These are phyloP conservation scores for Malassezia equina DNA, from an alignment of 1,284 basidiomycete genomes.

Conservation along the genomic window DNA sequence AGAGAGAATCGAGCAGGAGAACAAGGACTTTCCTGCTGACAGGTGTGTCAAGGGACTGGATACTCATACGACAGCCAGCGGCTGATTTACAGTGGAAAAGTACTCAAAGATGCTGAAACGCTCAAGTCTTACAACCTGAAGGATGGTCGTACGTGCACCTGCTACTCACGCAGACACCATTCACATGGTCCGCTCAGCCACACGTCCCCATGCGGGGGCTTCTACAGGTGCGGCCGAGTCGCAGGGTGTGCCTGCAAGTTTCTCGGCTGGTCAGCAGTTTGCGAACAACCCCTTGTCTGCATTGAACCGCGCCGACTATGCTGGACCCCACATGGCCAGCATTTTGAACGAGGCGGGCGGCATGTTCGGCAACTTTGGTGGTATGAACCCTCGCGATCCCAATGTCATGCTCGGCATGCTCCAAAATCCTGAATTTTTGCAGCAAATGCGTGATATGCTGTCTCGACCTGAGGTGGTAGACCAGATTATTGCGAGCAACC, in stretches of 20 bases:
- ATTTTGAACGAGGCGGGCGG: slow-evolving; percentile 36
- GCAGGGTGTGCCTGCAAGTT: slow-evolving; percentile 39
- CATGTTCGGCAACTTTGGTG: slow-evolving; percentile 33
- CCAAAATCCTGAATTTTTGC: slow-evolving; percentile 39
- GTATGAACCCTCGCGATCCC: slow-evolving; percentile 41
- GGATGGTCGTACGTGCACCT: slow-evolving; percentile 21
- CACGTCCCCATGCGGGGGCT: slow-evolving; percentile 23
- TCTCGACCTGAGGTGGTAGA: slow-evolving; percentile 41
- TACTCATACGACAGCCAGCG: slow-evolving; percentile 21
- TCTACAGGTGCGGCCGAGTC: slow-evolving; percentile 23
- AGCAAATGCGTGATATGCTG: slow-evolving; percentile 42
- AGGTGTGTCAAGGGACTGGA: slow-evolving; percentile 11
- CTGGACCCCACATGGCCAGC: slow-evolving; percentile 43
- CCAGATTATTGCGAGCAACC: slow-evolving; percentile 42
- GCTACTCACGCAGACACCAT: slow-evolving; percentile 25
- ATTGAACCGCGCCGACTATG: slow-evolving; percentile 41
- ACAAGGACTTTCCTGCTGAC: slow-evolving; percentile 40
- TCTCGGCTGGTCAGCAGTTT: slow-evolving; percentile 42
- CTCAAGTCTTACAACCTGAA: slow-evolving; percentile 40
- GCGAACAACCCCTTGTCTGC: slow-evolving; percentile 42
- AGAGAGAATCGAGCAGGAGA: slow-evolving; percentile 32
- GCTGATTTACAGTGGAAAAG: slow-evolving; percentile 45
- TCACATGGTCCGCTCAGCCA: slow-evolving; percentile 42
- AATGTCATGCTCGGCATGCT: slow-evolving; percentile 44
- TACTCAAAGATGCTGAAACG: slow-evolving; percentile 40